Evolutionary conservation across 2,329 filamentous ascomycete species (phyloP).

Genomic region (Clathrospora elynae): DNA sequence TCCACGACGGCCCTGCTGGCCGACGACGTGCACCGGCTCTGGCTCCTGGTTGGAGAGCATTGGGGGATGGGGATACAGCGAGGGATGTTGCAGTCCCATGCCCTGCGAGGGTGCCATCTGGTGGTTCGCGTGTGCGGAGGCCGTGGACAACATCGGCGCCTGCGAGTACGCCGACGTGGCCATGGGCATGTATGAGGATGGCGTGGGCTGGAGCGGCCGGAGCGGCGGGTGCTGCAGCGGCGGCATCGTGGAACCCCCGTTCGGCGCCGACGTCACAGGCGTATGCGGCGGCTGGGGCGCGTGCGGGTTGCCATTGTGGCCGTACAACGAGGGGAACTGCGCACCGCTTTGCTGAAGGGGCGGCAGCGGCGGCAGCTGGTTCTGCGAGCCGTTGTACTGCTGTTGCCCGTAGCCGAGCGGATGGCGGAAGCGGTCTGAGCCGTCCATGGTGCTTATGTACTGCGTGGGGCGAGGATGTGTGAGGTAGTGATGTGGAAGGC

Average conservation of each 20-base stretch:
- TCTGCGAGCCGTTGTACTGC: slow-evolving; percentile 38
- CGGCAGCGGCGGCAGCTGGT: slow-evolving; percentile 43
- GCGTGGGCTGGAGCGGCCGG: slow-evolving; percentile 46
- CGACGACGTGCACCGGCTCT: slow-evolving; percentile 87
- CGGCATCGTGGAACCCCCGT: slow-evolving; percentile 40
- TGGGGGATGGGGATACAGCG: slow-evolving; percentile 47
- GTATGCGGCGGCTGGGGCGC: slow-evolving; percentile 46
- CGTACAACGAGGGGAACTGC: slow-evolving; percentile 42
- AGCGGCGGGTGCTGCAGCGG: slow-evolving; percentile 47
- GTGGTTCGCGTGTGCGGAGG: slow-evolving; percentile 44
- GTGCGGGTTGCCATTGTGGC: slow-evolving; percentile 47
- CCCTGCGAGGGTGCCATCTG: slow-evolving; percentile 47
- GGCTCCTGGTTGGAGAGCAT: slow-evolving; percentile 51
- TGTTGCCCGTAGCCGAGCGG: slow-evolving; percentile 39
- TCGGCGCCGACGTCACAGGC: slow-evolving; percentile 41
- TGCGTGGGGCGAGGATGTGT: slow-evolving; percentile 16
- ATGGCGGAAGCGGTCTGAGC: slow-evolving; percentile 43
- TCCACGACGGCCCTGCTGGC: slow-evolving; percentile 88
- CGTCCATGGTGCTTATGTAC: slow-evolving; percentile 39
- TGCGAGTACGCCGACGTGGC: slow-evolving; percentile 46
- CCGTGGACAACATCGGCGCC: slow-evolving; percentile 40
- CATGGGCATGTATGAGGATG: slow-evolving; percentile 42
- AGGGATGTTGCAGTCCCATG: slow-evolving; percentile 44
- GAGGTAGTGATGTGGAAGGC: slow-evolving; percentile 27
- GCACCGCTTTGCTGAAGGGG: slow-evolving; percentile 42